Percentiles rank a stretch among this genome's conserved stretches.
phyloP scores from a whole-genome alignment of 2,329 filamentous ascomycete genomes.

The Pseudopithomyces maydicus region DNA sequence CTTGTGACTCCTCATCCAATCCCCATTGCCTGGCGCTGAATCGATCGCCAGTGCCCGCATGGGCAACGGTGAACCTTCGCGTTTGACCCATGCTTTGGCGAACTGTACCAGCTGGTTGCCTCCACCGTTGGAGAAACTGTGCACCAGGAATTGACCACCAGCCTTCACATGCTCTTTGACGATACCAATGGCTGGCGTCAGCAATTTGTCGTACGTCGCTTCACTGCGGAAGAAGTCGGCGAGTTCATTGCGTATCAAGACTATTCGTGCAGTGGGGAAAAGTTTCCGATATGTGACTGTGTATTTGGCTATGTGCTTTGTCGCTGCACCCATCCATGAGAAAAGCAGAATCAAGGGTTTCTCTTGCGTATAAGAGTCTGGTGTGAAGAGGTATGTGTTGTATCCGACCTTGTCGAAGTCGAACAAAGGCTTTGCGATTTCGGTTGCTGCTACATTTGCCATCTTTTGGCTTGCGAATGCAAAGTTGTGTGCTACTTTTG shows the following conservation, averaged over 20 bases:
- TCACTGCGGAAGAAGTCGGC: slow-evolving; percentile 35
- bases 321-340: slow-evolving; percentile 42
- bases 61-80: slow-evolving; percentile 23
- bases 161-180: slow-evolving; percentile 26
- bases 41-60: slow-evolving; percentile 41
- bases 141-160: slow-evolving; percentile 36
- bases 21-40: slow-evolving; percentile 39
- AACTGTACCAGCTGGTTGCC: slow-evolving; percentile 40
- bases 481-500: not conserved
- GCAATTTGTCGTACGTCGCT: slow-evolving; percentile 19
- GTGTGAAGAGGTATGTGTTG: slow-evolving; percentile 41
- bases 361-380: slow-evolving; percentile 17
- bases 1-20: slow-evolving; percentile 35
- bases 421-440: slow-evolving; percentile 25
- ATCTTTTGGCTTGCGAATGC: not conserved
- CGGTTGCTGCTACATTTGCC: not conserved
- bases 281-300: slow-evolving; percentile 35
- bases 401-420: slow-evolving; percentile 40
- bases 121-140: slow-evolving; percentile 45
- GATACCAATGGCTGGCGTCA: slow-evolving; percentile 32
- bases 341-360: slow-evolving; percentile 38
- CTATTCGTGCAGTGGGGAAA: slow-evolving; percentile 37
- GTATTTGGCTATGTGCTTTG: slow-evolving; percentile 46
- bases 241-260: slow-evolving; percentile 36
- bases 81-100: slow-evolving; percentile 35